phyloP scores from a whole-genome alignment of 108 stramenopile genomes.

The Chaetoceros muelleri region DNA sequence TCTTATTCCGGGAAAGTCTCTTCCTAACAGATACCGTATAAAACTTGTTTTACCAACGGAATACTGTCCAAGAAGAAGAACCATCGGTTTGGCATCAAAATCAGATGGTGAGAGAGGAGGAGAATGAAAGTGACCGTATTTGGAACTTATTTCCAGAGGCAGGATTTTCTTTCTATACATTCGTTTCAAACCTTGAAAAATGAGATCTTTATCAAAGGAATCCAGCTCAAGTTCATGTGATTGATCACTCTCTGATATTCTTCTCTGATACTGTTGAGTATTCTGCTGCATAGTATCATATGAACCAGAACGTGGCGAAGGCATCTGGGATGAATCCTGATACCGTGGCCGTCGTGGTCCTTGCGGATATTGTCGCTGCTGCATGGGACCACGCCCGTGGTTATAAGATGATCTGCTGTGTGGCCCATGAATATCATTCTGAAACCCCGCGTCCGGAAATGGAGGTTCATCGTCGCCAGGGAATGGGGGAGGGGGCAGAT shows the following conservation, averaged over 20 bases:
- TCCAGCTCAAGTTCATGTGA: conserved; percentile 33
- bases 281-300: not conserved
- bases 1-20: conserved; percentile 94
- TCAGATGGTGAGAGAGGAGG: conserved; percentile 91
- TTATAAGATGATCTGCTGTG: not conserved
- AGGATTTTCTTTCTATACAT: conserved; percentile 80
- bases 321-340: too few relatives aligned
- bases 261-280: not conserved
- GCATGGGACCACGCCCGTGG: not conserved
- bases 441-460: not conserved
- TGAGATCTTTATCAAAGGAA: conserved; percentile 75
- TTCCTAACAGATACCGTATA: conserved; percentile 78
- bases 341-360: not conserved
- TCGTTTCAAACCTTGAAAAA: conserved; percentile 62
- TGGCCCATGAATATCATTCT: not conserved
- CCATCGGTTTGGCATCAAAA: conserved; percentile 97
- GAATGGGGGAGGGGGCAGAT: not conserved
- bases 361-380: not conserved
- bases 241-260: not conserved
- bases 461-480: not conserved
- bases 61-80: conserved; percentile 91
- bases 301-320: not conserved
- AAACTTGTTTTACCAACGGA: conserved; percentile 94
- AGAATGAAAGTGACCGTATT: conserved; percentile 95
- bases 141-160: conserved; percentile 73